Percentiles rank a stretch among this genome's conserved stretches.
These are phyloP conservation scores for Cystobasidium pallidum DNA, from an alignment of 1,284 basidiomycete species.

Conservation along the genomic window DNA sequence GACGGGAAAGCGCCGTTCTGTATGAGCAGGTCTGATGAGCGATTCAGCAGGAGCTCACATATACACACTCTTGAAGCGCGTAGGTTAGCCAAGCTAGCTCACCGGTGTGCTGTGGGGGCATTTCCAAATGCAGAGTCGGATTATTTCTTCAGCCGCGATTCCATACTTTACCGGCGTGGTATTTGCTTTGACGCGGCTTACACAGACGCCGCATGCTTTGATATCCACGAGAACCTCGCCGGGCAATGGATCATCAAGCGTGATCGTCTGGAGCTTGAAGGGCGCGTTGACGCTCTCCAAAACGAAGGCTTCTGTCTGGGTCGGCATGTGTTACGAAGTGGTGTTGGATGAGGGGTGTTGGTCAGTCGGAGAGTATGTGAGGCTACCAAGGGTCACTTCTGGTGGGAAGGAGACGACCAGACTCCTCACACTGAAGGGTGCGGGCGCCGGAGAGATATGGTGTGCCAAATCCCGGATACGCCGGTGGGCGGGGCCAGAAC, in stretches of 20 bases:
- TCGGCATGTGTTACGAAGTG: conserved; percentile 7
- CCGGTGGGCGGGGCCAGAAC: no score
- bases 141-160: not conserved
- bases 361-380: no score
- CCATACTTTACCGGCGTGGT: not conserved
- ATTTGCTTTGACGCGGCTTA: not conserved
- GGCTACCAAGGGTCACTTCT: no score
- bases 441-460: no score
- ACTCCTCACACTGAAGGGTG: no score
- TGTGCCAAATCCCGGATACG: no score
- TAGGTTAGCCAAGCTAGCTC: no score
- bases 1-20: conserved; percentile 3
- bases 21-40: conserved; percentile 5
- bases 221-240: conserved; percentile 34
- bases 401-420: no score
- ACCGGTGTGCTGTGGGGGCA: conserved; percentile 2
- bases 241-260: conserved; percentile 20
- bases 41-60: no score
- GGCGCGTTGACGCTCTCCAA: conserved; percentile 14
- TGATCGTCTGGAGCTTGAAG: conserved; percentile 29
- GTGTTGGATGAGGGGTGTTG: no score
- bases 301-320: conserved; percentile 27
- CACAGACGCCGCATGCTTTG: not conserved
- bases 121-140: no score
- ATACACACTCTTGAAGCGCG: no score